phyloP scores from a whole-genome alignment of 208 protist genomes.

The Angomonas deanei region DNA sequence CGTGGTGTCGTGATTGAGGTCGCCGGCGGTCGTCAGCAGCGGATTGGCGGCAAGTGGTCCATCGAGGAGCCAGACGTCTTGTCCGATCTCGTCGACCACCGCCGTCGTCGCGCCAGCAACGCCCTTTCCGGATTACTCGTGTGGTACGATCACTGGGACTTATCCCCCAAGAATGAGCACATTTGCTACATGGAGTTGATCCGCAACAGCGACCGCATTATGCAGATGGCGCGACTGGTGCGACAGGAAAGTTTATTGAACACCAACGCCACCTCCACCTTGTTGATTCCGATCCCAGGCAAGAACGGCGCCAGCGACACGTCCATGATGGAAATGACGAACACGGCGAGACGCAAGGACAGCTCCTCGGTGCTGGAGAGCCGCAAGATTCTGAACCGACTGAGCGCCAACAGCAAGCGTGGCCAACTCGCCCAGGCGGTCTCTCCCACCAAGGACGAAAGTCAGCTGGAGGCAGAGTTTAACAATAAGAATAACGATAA shows the following conservation, averaged over 20 bases:
- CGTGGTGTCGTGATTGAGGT: constrained; percentile 60
- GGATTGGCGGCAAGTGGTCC: constrained; percentile 55
- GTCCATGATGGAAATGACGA: constrained; percentile 10
- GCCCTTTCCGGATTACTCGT: constrained; percentile 64
- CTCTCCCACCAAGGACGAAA: constrained; percentile 12
- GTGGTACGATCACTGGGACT: constrained; percentile 83
- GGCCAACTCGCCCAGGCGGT: constrained; percentile 43
- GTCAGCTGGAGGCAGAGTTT: neutral
- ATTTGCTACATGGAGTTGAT: constrained; percentile 79
- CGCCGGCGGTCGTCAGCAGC: constrained; percentile 32
- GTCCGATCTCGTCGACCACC: constrained; percentile 50
- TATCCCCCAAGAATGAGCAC: constrained; percentile 63
- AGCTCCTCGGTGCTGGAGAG: constrained; percentile 31
- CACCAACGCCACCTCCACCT: constrained; percentile 60
- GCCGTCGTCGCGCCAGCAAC: constrained; percentile 46
- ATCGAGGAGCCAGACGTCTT: constrained; percentile 53
- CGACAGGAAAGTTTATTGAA: constrained; percentile 57
- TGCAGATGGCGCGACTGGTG: constrained; percentile 62
- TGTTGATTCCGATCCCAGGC: constrained; percentile 38
- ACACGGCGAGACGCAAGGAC: constrained; percentile 20
- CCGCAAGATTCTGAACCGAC: constrained; percentile 37
- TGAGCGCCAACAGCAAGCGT: constrained; percentile 19
- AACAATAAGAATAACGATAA: neutral
- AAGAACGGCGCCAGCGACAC: constrained; percentile 28
- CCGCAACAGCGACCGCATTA: constrained; percentile 63